Evolutionary conservation across 2,329 filamentous ascomycete species (phyloP).

Genomic region (Cyanodermella asteris): DNA sequence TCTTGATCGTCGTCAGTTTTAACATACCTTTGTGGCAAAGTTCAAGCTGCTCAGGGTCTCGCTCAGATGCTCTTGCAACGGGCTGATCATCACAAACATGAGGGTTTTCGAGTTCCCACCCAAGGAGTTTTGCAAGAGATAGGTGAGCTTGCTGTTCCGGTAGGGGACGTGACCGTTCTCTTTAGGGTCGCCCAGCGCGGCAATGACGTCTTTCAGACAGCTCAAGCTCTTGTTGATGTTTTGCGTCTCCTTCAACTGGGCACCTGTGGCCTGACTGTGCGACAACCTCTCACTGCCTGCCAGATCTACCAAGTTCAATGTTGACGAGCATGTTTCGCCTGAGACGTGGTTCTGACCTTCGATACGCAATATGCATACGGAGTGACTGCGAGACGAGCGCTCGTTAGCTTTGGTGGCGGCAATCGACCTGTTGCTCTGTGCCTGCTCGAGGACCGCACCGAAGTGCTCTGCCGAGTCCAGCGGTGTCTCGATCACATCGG

Average conservation of each 20-base stretch:
- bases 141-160: conserved; percentile 89
- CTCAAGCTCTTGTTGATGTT: conserved; percentile 92
- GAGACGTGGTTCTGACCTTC: conserved; percentile 48
- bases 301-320: conserved; percentile 84
- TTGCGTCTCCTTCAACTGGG: conserved; percentile 78
- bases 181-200: conserved; percentile 66
- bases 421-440: conserved; percentile 70
- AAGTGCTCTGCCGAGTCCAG: conserved; percentile 65
- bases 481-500: conserved; percentile 54
- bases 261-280: conserved; percentile 67
- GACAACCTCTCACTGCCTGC: conserved; percentile 82
- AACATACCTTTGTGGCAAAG: conserved; percentile 72
- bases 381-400: conserved; percentile 81
- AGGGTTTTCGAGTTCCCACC: conserved; percentile 93
- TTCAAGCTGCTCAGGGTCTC: conserved; percentile 89
- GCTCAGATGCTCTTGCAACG: conserved; percentile 68
- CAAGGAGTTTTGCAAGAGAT: conserved; percentile 80
- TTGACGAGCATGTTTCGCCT: conserved; percentile 71
- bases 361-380: conserved; percentile 71
- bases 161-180: conserved; percentile 70
- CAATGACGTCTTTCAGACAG: conserved; percentile 84
- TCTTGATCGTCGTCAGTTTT: conserved; percentile 2
- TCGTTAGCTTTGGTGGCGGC: conserved; percentile 97
- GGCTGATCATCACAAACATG: conserved; percentile 98
- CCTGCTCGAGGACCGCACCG: conserved; percentile 55